A percentile compares a stretch with the other conserved stretches of the same genome.
phyloP scores from a whole-genome alignment of 1,139 yeast genomes.

The Lodderomyces jiufengensis region DNA sequence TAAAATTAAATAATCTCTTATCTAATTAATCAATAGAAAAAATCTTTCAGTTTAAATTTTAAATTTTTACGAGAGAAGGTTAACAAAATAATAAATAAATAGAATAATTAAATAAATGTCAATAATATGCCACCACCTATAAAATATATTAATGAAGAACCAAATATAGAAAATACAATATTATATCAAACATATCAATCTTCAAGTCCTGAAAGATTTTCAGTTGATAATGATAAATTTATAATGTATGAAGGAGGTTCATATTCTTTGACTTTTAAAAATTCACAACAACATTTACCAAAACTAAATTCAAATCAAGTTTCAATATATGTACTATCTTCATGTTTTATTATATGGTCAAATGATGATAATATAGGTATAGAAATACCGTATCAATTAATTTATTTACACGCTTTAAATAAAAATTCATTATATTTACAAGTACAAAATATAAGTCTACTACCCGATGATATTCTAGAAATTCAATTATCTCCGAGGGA shows the following conservation, averaged over 20 bases:
- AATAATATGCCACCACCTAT: slow-evolving; percentile 14
- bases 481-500: background rate
- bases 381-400: slow-evolving; percentile 37
- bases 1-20: no score
- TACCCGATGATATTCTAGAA: slow-evolving; percentile 1
- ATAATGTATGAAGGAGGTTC: slow-evolving; percentile 41
- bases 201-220: slow-evolving; percentile 39
- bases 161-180: slow-evolving; percentile 43
- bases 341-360: slow-evolving; percentile 37
- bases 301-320: slow-evolving; percentile 11
- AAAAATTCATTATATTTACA: slow-evolving; percentile 26
- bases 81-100: background rate
- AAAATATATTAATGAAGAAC: slow-evolving; percentile 30
- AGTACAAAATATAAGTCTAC: slow-evolving; percentile 2
- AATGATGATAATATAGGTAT: slow-evolving; percentile 26
- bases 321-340: slow-evolving; percentile 37
- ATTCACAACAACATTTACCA: background rate
- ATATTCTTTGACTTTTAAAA: slow-evolving; percentile 10
- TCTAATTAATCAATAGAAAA: no score
- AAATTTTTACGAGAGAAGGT: no score
- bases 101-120: background rate
- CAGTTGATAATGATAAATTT: slow-evolving; percentile 34
- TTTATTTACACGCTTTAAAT: slow-evolving; percentile 39
- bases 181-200: slow-evolving; percentile 31
- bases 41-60: no score